Percentiles rank a stretch among this genome's conserved stretches.
These are phyloP conservation scores for Scleroderma bovista DNA, from an alignment of 768 basidiomycete species.

Conservation along the genomic window DNA sequence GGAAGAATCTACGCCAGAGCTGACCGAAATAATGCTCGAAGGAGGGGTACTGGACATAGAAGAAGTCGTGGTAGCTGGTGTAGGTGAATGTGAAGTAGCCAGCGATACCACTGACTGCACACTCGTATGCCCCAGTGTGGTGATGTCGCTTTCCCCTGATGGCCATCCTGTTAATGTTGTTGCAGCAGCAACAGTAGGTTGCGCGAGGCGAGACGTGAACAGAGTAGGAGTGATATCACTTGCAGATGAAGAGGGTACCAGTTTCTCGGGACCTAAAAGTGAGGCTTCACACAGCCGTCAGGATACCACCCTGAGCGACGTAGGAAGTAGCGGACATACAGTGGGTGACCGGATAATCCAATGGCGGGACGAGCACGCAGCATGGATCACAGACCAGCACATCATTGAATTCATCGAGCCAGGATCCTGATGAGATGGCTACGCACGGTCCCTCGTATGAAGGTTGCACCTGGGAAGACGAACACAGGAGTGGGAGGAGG, in stretches of 20 bases:
- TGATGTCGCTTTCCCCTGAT: neutral
- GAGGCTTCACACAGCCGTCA: neutral
- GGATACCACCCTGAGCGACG: neutral
- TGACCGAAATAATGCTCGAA: neutral
- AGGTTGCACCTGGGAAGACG: neutral
- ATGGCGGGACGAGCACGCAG: neutral
- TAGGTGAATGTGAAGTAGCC: neutral
- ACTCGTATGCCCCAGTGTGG: neutral
- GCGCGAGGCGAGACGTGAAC: neutral
- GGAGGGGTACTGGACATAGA: neutral
- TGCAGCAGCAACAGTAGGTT: neutral
- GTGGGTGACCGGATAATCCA: neutral
- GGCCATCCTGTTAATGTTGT: neutral
- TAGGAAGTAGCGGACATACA: neutral
- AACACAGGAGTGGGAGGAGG: neutral
- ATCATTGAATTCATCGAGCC: too few species aligned
- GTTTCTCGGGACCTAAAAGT: too few species aligned
- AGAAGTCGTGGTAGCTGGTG: neutral
- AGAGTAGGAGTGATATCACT: neutral
- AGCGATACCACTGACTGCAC: neutral
- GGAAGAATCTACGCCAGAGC: neutral
- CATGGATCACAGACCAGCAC: neutral
- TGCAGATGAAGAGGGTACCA: neutral
- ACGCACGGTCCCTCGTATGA: neutral
- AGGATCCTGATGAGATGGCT: neutral